These are phyloP conservation scores for Saturnispora saitoi DNA, from an alignment of 805 yeast species.

Conservation along the genomic window DNA sequence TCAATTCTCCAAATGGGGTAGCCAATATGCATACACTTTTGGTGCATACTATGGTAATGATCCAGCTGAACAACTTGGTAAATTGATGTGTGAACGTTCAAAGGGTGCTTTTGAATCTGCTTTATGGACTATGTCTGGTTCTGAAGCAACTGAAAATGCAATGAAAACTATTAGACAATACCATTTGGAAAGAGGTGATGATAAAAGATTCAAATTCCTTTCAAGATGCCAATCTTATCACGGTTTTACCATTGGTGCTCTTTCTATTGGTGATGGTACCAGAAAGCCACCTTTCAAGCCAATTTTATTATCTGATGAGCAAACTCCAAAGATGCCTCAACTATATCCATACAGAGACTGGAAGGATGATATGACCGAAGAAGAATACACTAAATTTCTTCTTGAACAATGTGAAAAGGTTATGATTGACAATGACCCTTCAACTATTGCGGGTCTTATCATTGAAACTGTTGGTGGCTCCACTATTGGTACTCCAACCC, in stretches of 20 bases:
- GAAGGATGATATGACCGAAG: conserved; percentile 27
- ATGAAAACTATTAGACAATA: conserved; percentile 55
- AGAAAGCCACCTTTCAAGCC: conserved; percentile 30
- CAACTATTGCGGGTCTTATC: conserved; percentile 34
- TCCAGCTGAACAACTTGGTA: conserved; percentile 33
- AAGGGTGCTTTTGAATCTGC: conserved; percentile 32
- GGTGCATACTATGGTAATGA: conserved; percentile 27
- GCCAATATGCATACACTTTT: conserved; percentile 29
- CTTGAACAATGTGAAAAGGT: conserved; percentile 33
- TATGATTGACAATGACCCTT: conserved; percentile 35
- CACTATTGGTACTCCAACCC: conserved; percentile 37
- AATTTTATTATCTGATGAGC: conserved; percentile 18
- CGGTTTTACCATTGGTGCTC: conserved; percentile 40
- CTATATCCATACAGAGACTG: conserved; percentile 29
- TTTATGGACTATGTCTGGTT: conserved; percentile 55
- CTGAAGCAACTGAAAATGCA: conserved; percentile 78
- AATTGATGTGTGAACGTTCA: conserved; percentile 35
- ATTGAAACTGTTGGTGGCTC: conserved; percentile 42
- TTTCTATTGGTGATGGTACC: conserved; percentile 32
- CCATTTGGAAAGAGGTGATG: conserved; percentile 34
- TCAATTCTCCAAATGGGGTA: conserved; percentile 30
- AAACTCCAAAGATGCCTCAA: conserved; percentile 25
- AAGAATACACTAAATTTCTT: conserved; percentile 31
- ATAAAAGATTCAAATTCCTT: conserved; percentile 33
- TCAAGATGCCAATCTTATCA: conserved; percentile 40